Evolutionary conservation across 2,329 filamentous ascomycete genomes (phyloP), one percentile per base, ranked within the genome.

Genomic region (Cladobotryum mycophilum): DNA sequence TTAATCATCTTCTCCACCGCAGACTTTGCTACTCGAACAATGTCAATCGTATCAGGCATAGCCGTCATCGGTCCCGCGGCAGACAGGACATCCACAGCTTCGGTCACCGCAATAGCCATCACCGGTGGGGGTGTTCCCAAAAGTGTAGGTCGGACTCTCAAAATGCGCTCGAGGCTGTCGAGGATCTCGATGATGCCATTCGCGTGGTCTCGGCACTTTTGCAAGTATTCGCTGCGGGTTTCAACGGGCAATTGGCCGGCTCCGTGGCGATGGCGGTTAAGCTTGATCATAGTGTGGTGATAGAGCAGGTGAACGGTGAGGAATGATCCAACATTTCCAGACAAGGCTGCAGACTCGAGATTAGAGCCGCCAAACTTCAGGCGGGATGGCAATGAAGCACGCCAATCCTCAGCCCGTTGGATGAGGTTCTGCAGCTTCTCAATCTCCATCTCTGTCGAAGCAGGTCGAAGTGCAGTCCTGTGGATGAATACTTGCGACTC

Each of bases 291-390:
- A 1, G 81, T 75, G 43, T 80, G 76, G 61, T 85, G 78, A 62
- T 85, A 85, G n/a, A 87, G 69, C 25, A 85, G 70, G 63, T 88
- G 84, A 64, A 86, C 78, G 1, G 77, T 79, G 49, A 86, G 67
- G 60, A 84, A 84, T 0, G 76, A 74, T 5, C 81, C 81, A 2
- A 77, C 70, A 56, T 77, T 67, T 14, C 68, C 79, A 22, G 77
- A 76, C 30, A 73, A 67, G 6, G 80, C 73, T 40, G 77, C 79
- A 30, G 71, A 69, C 41, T 81, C 75, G 13, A 88, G 68, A 51
- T 85, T 87, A 48, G 74, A 67, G 4, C 73, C 63, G 3, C 72
- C 78, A 59, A 82, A 82, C 9, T 66, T 63, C 22, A 87, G 68
- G 36, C 76, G 68, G 8, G 71, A 62, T 3, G 85, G 82, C 2